Base-by-base conservation (phyloP, 192 early-diverging fungal species). In the Geranomyces michiganensis region DNA sequence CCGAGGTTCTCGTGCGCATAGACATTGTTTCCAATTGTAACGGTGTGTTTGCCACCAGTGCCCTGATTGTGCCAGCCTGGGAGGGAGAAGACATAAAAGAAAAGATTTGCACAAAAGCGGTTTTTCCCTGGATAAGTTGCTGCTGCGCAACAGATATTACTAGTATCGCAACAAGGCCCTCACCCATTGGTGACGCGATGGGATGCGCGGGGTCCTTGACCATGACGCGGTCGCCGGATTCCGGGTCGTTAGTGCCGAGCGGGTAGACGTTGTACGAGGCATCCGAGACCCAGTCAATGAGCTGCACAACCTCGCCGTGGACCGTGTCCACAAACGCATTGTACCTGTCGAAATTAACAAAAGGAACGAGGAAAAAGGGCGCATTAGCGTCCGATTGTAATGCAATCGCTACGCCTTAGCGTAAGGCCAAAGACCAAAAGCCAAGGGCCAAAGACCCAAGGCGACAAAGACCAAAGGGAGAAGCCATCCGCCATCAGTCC, bases 11-110 rank as follows among this genome's bases (percentile, higher is more conserved):
- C 89, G 56, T 96, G 93, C 21, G 94, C 92, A 78, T 86, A 94
- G 44, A 92, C 96, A 77, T 98, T 98, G 84, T 96, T 98, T 15
- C 96, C 96, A 29, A 86, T 75, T 12, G 93, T 98, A 17, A 78
- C 83, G 46, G 88, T 91, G 68, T 78, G 36, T 72, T 68, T 65
- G 80, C 83, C 78, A 78, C 81, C 47, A 30, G 44, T 12, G 22
- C 80, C 82, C 58, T 90, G 84, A 45, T 85, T 81, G 75, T 94
- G 92, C 89, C 94, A 94, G 19, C 92, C 55, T 56, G 55, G 9
- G 46, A 14, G n/a, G n/a, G n/a, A n/a, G n/a, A n/a, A n/a, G n/a
- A n/a, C n/a, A n/a, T n/a, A n/a, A n/a, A n/a, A n/a, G n/a, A n/a
- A n/a, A n/a, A n/a, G n/a, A n/a, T n/a, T n/a, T n/a, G n/a, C n/a